phyloP scores from a whole-genome alignment of 352 stramenopile species.

The Phytophthora quininea region DNA sequence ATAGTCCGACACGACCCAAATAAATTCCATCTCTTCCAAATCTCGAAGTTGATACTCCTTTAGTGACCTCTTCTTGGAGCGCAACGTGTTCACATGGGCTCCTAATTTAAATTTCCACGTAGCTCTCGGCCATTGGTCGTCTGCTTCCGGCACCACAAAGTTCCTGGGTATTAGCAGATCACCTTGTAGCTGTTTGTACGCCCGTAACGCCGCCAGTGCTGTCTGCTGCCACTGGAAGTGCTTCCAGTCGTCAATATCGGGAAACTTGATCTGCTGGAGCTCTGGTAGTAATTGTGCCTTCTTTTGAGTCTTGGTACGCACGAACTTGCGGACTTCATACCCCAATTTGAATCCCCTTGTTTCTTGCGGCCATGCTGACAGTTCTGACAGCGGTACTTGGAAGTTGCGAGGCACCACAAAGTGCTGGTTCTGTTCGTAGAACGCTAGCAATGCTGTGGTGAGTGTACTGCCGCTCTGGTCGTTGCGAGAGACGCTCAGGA shows the following conservation, averaged over 20 bases:
- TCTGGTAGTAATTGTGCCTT: slow-evolving; percentile 12
- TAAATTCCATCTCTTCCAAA: slow-evolving; percentile 46
- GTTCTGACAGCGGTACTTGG: slow-evolving; percentile 27
- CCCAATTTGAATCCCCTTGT: slow-evolving; percentile 49
- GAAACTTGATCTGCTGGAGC: slow-evolving; percentile 40
- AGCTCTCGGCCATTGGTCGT: slow-evolving; percentile 35
- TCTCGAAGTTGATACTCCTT: slow-evolving; percentile 33
- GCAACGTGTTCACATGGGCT: slow-evolving; percentile 43
- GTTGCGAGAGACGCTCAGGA: slow-evolving; percentile 24
- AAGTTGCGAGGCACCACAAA: slow-evolving; percentile 54
- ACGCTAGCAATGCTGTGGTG: slow-evolving; percentile 37
- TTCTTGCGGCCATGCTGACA: slow-evolving; percentile 40
- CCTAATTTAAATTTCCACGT: slow-evolving; percentile 49
- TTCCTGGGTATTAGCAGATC: slow-evolving; percentile 44
- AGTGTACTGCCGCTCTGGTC: slow-evolving; percentile 22
- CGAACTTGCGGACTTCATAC: slow-evolving; percentile 35
- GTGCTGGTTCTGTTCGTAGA: slow-evolving; percentile 44
- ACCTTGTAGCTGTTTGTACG: slow-evolving; percentile 36
- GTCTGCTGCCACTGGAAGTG: slow-evolving; percentile 47
- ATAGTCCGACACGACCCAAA: slow-evolving; percentile 44
- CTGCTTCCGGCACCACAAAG: slow-evolving; percentile 42
- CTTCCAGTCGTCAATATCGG: slow-evolving; percentile 42
- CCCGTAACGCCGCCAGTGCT: slow-evolving; percentile 35
- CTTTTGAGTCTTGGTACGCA: slow-evolving; percentile 13
- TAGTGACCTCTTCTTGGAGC: slow-evolving; percentile 27